Base-by-base conservation (phyloP, 2,329 filamentous ascomycete genomes). In the Pezizomycotina sp. region DNA sequence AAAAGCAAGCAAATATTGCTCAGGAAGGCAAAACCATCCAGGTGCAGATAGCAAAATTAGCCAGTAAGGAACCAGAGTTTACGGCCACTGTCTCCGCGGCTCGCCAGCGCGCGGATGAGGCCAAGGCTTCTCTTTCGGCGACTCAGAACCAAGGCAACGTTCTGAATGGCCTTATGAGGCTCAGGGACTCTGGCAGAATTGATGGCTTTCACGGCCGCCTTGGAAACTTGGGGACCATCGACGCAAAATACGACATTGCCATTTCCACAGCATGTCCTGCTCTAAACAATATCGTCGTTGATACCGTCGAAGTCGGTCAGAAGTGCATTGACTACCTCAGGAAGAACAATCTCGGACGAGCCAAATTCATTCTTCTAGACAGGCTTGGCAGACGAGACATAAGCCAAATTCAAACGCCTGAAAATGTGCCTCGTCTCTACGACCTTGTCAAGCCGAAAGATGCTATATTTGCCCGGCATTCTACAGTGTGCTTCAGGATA, bases 291-390 rank as follows among this genome's bases (percentile, higher is more conserved):
- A 84, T 98, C 58, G 86, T 98, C 6, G 92, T 92, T 1, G 89
- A 95, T 51, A 84, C 81, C 1, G 86, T 95, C 9, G 89, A 95
- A 52, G 80, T 83, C 40, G 89, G 84, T 47, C 89, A 98, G 58
- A 84, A 95, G 56, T 98, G 91, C 57, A 95, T 98, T 46, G 89
- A 95, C 54, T 89, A 98, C 53, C 67, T 98, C 8, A 74, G 89
- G 37, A 98, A 95, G 64, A 98, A 92, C 51, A 93, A 93, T 49
- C 73, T 98, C 3, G 89, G 89, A 8, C 74, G 91, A 50, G 89
- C 84, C 42, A 93, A 93, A 60, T 95, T 98, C 56, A 95, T 98
- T 52, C 80, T 89, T 48, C 67, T 98, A 10, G 82, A 98, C 57
- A 83, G 86, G 54, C 64, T 95, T 31, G 72, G 82, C 15, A 65